phyloP scores from a whole-genome alignment of 495 filamentous ascomycete genomes.

The Xylaria castorea region DNA sequence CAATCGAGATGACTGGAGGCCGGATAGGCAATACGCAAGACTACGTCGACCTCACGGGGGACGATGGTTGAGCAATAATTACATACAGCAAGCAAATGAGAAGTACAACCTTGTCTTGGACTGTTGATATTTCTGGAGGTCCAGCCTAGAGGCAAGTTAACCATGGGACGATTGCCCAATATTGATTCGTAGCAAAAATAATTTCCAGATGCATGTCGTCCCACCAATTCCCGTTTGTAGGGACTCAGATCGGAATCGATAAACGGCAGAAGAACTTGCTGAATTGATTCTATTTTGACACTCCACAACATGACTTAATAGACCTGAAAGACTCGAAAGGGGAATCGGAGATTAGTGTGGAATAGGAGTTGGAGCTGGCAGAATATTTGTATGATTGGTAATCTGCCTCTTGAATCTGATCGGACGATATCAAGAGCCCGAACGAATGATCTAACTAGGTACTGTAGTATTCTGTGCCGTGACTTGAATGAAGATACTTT shows the following conservation, averaged over 20 bases:
- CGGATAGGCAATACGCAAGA: not conserved
- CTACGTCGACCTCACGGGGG: slow-evolving; percentile 9
- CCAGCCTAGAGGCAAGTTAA: not conserved
- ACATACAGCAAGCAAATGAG: not conserved
- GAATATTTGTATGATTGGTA: not conserved
- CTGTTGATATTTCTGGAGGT: not conserved
- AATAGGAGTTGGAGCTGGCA: not conserved
- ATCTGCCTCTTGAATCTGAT: not conserved
- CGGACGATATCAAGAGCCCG: not conserved
- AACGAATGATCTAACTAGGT: not conserved
- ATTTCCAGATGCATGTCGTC: not conserved
- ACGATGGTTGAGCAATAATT: not conserved
- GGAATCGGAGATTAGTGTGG: not conserved
- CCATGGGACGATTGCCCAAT: not conserved
- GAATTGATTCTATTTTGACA: not conserved
- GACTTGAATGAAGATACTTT: not conserved
- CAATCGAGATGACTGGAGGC: not conserved
- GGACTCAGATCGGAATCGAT: not conserved
- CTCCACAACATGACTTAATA: not conserved
- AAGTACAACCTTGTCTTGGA: not conserved
- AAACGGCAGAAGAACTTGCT: not conserved
- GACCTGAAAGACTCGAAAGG: not conserved
- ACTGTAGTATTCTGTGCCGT: not conserved
- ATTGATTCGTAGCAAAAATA: not conserved
- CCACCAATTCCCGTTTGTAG: not conserved